Conservation (phyloP, 2,329 filamentous ascomycete species). For the Pseudofabraea citricarpa region DNA sequence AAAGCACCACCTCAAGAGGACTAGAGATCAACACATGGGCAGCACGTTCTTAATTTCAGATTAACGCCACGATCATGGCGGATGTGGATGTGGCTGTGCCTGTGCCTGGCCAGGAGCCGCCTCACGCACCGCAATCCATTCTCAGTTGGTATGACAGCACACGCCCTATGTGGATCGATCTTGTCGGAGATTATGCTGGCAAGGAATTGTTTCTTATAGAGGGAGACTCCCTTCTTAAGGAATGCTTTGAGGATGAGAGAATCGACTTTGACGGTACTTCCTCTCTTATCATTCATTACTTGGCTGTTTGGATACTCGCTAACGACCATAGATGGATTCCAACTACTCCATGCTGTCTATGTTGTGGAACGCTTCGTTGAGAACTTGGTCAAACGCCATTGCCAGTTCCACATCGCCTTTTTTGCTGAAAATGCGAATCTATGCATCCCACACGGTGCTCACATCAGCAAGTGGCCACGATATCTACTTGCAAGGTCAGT, state of each 20-base stretch:
- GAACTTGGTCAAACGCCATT: slow-evolving; percentile 56
- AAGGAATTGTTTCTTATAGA: slow-evolving; percentile 69
- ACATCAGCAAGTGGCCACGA: slow-evolving; percentile 25
- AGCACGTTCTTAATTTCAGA: no score
- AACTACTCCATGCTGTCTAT: slow-evolving; percentile 67
- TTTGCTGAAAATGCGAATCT: slow-evolving; percentile 50
- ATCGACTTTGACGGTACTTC: slow-evolving; percentile 55
- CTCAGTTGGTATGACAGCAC: slow-evolving; percentile 36
- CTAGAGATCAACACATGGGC: no score
- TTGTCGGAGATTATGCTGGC: slow-evolving; percentile 72
- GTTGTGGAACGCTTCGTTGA: slow-evolving; percentile 62
- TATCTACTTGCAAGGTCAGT: slow-evolving; percentile 59
- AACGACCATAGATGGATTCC: slow-evolving; percentile 49
- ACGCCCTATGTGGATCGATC: slow-evolving; percentile 47
- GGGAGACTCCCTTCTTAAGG: slow-evolving; percentile 64
- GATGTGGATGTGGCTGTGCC: slow-evolving; percentile 7
- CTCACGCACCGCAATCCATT: slow-evolving; percentile 12
- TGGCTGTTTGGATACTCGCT: slow-evolving; percentile 3
- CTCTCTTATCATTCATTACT: background rate
- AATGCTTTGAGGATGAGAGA: slow-evolving; percentile 55
- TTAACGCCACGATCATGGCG: no score
- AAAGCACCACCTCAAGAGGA: no score
- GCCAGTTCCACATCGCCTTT: slow-evolving; percentile 68
- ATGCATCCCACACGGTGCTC: slow-evolving; percentile 45
- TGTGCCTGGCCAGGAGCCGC: slow-evolving; percentile 4